Evolutionary conservation across 139 green algal species (phyloP), one percentile per base, ranked within the genome.

Genomic region (Asterochloris erici): DNA sequence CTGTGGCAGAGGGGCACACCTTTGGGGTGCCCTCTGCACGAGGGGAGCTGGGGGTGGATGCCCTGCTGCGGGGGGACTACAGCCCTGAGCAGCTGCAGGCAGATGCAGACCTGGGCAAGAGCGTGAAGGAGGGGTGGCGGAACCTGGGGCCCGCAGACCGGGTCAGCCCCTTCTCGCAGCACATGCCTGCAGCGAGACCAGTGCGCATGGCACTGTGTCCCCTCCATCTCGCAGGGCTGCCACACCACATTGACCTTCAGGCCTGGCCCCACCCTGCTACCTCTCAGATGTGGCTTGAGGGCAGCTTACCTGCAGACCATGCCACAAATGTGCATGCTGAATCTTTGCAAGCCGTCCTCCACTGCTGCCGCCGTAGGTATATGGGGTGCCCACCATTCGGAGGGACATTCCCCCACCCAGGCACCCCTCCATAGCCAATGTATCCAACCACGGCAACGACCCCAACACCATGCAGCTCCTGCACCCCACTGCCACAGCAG

Each of bases 391-490:
- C 23, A 90, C 84, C n/a, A 86, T 94, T 54, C 87, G 92, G 60
- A 89, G 84, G 17, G 92, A 94, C 79, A 71, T 93, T 19, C 82
- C 86, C 17, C 68, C 84, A 21, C 90, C 90, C 16, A 83, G 81
- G 68, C 77, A 81, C 17, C 74, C 82, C n/a, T 90, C 85, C 26
- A 86, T 94, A 24, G 87, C 89, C 21, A 90, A 88, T 81, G 85
- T 83, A 0, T 77, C 87, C 26, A 94, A 94, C 89, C 94, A 93
- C 74, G 92, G 92, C 81, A 92, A 93, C 63, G 91, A 96, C 86
- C 89, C 90, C 11, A 87, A 88, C 84, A 87, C 89, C 0, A 66
- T 83, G 16, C 82, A 90, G 78, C 89, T 96, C 66, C 86, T 96
- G 21, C 82, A 88, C 14, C 92, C 92, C 26, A 84, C 87, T 13